Conservation (phyloP, 208 protist species). For the Acanthamoeba triangularis region DNA sequence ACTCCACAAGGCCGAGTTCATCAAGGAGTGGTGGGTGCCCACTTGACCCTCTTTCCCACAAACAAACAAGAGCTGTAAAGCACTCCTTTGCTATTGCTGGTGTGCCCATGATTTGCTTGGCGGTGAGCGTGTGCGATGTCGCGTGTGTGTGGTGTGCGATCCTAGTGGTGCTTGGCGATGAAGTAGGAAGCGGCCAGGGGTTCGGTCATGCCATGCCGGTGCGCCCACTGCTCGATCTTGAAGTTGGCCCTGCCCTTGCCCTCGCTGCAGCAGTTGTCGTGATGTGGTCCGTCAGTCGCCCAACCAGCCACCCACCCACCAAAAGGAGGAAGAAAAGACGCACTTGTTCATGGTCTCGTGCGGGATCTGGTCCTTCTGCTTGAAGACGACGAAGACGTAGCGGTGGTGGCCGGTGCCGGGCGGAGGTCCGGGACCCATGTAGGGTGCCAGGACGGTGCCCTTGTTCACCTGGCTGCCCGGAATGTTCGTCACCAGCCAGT, state of each 20-base stretch:
- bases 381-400: conserved; percentile 70
- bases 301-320: not conserved
- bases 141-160: no score
- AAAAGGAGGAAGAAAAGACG: no score
- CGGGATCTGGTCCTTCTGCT: conserved; percentile 7
- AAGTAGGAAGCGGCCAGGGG: conserved; percentile 40
- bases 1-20: not conserved
- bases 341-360: conserved; percentile 45
- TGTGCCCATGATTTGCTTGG: no score
- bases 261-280: no score
- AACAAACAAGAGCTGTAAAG: no score
- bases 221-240: conserved; percentile 54
- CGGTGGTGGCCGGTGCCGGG: conserved; percentile 46
- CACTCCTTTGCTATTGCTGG: no score
- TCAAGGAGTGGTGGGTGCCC: conserved; percentile 12
- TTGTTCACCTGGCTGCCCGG: conserved; percentile 69
- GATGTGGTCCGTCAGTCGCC: no score
- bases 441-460: conserved; percentile 17
- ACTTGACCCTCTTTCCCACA: no score
- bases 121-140: no score
- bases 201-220: conserved; percentile 3
- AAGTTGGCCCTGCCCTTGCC: conserved; percentile 57
- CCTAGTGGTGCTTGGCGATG: not conserved
- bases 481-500: conserved; percentile 74
- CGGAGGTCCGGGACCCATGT: conserved; percentile 67